These are phyloP conservation scores for Lepidium sativum DNA, from an alignment of 345 rosid species.

Conservation along the genomic window DNA sequence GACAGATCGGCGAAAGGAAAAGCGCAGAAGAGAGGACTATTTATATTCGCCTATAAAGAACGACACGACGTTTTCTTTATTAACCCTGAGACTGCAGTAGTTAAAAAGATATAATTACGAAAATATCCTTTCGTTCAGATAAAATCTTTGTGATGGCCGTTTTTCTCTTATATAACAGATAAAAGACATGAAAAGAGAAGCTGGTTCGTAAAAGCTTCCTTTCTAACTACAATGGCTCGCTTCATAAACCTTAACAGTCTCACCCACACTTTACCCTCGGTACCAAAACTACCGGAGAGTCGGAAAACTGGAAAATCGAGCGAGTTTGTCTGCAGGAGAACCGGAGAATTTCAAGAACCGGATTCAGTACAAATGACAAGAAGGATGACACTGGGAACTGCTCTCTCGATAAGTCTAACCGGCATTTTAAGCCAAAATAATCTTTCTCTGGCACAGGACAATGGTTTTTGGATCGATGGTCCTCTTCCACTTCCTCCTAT, in stretches of 20 bases:
- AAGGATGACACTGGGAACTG: slow-evolving; percentile 49
- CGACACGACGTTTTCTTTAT: not conserved
- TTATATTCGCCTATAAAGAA: not conserved
- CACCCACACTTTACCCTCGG: not conserved
- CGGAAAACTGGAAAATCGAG: not conserved
- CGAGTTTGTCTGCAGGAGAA: slow-evolving; percentile 19
- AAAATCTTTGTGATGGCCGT: slow-evolving; percentile 20
- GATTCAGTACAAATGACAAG: slow-evolving; percentile 39
- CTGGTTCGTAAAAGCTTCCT: not conserved
- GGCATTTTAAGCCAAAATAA: slow-evolving; percentile 22
- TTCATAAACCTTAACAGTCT: slow-evolving; percentile 16
- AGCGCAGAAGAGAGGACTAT: not conserved
- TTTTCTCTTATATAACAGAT: slow-evolving; percentile 15
- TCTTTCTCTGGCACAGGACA: slow-evolving; percentile 52
- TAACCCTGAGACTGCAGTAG: not conserved
- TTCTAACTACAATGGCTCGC: slow-evolving; percentile 15
- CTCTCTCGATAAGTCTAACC: slow-evolving; percentile 39
- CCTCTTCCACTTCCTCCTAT: slow-evolving; percentile 57
- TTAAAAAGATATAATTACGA: not conserved
- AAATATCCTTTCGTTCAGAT: slow-evolving; percentile 11
- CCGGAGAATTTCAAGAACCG: slow-evolving; percentile 22
- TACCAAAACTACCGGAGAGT: not conserved
- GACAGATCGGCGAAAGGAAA: not conserved
- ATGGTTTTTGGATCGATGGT: slow-evolving; percentile 55
- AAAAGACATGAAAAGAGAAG: not conserved